These are phyloP conservation scores for Penicillium dipodomyicola DNA, from an alignment of 495 filamentous ascomycete species.

Conservation along the genomic window DNA sequence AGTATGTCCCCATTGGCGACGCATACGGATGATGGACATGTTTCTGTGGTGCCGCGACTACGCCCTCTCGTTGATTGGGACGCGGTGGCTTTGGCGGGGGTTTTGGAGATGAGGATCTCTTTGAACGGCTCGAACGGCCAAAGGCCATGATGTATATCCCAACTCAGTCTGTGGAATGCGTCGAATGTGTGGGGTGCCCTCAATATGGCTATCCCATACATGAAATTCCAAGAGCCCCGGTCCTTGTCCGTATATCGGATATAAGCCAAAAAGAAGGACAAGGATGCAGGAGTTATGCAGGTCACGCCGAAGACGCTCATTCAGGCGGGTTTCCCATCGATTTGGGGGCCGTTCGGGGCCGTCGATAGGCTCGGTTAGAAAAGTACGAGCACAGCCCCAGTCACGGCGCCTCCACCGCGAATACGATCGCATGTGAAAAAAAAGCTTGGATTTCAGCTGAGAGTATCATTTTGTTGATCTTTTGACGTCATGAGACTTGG, in stretches of 20 bases:
- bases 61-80: neutral
- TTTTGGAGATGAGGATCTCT: neutral
- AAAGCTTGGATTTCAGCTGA: conserved; percentile 6
- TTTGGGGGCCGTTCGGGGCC: neutral
- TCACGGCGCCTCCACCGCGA: neutral
- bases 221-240: neutral
- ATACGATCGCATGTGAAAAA: neutral
- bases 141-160: conserved; percentile 1
- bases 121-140: neutral
- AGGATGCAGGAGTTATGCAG: conserved; percentile 8
- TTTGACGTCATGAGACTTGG: conserved; percentile 2
- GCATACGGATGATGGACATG: neutral
- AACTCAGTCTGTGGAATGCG: neutral
- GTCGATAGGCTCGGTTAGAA: neutral
- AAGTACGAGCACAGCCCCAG: conserved; percentile 6
- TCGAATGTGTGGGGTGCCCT: neutral
- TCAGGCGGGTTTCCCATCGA: neutral
- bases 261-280: neutral
- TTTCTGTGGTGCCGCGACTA: neutral
- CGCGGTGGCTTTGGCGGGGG: conserved; percentile 10
- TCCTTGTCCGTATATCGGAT: neutral
- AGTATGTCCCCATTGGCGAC: neutral
- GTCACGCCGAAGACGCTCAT: neutral
- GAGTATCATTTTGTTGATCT: neutral
- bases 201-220: neutral